phyloP scores from a whole-genome alignment of 164 flowering plant species.

The Paratinospora sagittata region DNA sequence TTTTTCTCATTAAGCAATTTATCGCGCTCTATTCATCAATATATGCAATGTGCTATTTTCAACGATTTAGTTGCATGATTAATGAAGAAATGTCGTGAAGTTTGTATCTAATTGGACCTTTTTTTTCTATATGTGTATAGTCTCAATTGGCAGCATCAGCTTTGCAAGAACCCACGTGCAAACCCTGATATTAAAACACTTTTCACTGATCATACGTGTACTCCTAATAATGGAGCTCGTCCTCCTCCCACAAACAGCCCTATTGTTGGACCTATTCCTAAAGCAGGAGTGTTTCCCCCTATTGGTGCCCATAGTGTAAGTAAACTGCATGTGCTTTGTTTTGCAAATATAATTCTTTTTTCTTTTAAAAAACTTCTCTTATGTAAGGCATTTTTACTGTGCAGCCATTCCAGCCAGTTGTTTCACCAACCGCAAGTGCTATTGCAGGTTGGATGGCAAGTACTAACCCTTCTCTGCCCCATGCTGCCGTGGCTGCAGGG shows the following conservation, averaged over 20 bases:
- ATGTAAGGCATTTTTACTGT: neutral
- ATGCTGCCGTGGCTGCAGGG: constrained; percentile 48
- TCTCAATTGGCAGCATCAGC: constrained; percentile 80
- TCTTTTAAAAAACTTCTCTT: neutral
- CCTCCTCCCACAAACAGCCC: constrained; percentile 45
- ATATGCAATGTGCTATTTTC: neutral
- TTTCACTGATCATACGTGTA: constrained; percentile 57
- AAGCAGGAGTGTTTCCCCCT: constrained; percentile 54
- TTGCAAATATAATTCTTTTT: neutral
- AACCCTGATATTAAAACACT: constrained; percentile 73
- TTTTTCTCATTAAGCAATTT: neutral
- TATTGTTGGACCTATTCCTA: constrained; percentile 49
- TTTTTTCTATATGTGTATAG: constrained; percentile 32
- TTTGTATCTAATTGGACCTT: neutral
- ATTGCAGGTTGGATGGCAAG: constrained; percentile 67
- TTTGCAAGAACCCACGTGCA: constrained; percentile 63
- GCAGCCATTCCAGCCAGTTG: constrained; percentile 71
- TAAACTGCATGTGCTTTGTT: constrained; percentile 8
- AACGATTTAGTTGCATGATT: neutral
- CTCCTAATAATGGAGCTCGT: constrained; percentile 46
- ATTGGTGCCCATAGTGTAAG: constrained; percentile 60
- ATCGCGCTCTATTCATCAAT: neutral
- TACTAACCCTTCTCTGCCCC: constrained; percentile 44
- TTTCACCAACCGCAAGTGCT: constrained; percentile 53
- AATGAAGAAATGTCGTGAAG: neutral